Percentiles rank a stretch among this genome's conserved stretches.
These are phyloP conservation scores for Sphaerulina populicola DNA, from an alignment of 2,329 filamentous ascomycete species.

Conservation along the genomic window DNA sequence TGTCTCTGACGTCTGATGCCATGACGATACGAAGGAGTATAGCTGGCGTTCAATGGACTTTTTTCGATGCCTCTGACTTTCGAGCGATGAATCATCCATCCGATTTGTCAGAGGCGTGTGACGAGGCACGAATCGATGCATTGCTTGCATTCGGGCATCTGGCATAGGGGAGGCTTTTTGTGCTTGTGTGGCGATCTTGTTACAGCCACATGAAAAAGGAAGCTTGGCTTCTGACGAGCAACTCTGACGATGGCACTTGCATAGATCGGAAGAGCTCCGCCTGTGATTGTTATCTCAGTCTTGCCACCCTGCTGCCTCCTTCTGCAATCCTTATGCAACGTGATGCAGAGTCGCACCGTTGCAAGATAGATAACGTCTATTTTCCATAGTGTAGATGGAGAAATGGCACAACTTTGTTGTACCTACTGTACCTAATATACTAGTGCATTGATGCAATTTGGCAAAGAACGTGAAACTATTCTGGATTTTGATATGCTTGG, in stretches of 20 bases:
- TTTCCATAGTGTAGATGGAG: neutral
- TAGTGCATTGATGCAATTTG: too few relatives aligned
- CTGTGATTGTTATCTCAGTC: neutral
- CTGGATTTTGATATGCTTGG: neutral
- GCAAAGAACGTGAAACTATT: neutral
- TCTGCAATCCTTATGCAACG: neutral
- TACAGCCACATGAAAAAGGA: slow-evolving; percentile 6
- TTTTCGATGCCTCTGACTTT: neutral
- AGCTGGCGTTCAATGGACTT: neutral
- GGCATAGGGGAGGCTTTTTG: slow-evolving; percentile 11
- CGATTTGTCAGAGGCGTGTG: neutral
- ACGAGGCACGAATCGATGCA: slow-evolving; percentile 3
- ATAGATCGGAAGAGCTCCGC: neutral
- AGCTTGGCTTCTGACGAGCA: neutral
- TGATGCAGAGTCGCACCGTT: neutral
- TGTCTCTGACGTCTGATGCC: neutral
- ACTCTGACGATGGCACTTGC: neutral
- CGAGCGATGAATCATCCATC: neutral
- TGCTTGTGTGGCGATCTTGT: slow-evolving; percentile 1
- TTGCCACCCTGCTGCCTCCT: neutral
- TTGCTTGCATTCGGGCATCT: slow-evolving; percentile 7
- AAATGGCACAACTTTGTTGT: neutral
- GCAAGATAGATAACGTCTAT: neutral
- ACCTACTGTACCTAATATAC: too few relatives aligned
- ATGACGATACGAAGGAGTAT: slow-evolving; percentile 7